phyloP scores from a whole-genome alignment of 176 grass and related monocot species.

The Ananas comosus region DNA sequence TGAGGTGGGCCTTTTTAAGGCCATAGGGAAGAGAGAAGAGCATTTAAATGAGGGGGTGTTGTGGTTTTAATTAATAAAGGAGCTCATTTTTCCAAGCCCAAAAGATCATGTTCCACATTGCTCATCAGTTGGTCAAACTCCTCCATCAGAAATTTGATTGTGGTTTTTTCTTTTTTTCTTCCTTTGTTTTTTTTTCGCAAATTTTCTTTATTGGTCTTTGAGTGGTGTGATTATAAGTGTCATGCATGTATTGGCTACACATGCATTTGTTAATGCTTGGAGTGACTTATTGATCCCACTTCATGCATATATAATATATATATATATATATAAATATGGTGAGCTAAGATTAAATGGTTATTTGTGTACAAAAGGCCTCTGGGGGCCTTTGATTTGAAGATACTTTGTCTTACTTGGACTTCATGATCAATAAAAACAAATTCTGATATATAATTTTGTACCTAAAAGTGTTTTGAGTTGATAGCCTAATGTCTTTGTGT shows the following conservation, averaged over 20 bases:
- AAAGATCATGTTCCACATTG: neutral
- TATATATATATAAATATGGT: too few species aligned
- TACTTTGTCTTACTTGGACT: neutral
- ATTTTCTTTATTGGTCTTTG: neutral
- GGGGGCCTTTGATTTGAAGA: neutral
- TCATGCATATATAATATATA: neutral
- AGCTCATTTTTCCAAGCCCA: too few species aligned
- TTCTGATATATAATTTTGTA: too few species aligned
- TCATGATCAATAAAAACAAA: too few species aligned
- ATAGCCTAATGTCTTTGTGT: too few species aligned
- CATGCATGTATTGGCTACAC: neutral
- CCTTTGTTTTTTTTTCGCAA: neutral
- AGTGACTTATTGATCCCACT: neutral
- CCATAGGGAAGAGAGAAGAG: constrained; percentile 20
- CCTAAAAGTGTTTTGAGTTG: too few species aligned
- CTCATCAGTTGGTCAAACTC: neutral
- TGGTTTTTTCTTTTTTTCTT: neutral
- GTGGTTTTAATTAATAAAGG: too few species aligned
- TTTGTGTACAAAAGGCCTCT: constrained; percentile 1
- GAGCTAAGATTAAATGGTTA: neutral
- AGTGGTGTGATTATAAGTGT: neutral
- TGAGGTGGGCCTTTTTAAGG: constrained; percentile 2
- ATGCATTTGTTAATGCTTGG: neutral
- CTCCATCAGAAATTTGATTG: neutral
- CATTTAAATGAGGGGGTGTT: neutral